These are phyloP conservation scores for Inonotus hispidus DNA, from an alignment of 1,284 basidiomycete species.

Conservation along the genomic window DNA sequence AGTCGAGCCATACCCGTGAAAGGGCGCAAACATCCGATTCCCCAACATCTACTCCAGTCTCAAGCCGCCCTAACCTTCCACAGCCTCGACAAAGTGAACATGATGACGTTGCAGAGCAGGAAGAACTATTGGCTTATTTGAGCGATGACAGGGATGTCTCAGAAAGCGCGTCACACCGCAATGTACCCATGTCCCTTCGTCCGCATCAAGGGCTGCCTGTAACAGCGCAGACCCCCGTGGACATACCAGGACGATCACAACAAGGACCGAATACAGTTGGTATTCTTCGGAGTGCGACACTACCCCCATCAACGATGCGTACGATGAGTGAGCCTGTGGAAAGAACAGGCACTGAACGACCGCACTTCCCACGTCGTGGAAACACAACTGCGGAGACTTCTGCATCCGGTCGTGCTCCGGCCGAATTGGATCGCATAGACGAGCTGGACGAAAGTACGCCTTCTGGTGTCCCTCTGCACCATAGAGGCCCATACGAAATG, in stretches of 20 bases:
- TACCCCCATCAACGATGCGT: not conserved
- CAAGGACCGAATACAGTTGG: not conserved
- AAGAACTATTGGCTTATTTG: slow-evolving; percentile 14
- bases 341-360: slow-evolving; percentile 3
- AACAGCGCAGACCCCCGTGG: not conserved
- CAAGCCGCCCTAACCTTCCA: not conserved
- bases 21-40: not conserved
- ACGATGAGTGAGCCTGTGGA: slow-evolving; percentile 8
- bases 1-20: slow-evolving; percentile 1
- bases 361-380: slow-evolving; percentile 10
- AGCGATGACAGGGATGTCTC: not conserved
- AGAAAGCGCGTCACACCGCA: not conserved
- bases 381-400: slow-evolving; percentile 8
- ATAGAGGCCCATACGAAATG: slow-evolving; percentile 63
- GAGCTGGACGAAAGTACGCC: slow-evolving; percentile 70
- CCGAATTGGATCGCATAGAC: slow-evolving; percentile 62
- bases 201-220: slow-evolving; percentile 6
- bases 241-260: not conserved
- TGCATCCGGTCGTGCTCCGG: slow-evolving; percentile 7
- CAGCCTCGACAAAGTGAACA: not conserved
- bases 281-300: not conserved
- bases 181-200: slow-evolving; percentile 10
- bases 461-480: slow-evolving; percentile 54
- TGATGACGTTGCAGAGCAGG: not conserved
- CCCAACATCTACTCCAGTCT: not conserved